Base-by-base conservation (phyloP, 768 basidiomycete genomes). In the Russula brevipes region DNA sequence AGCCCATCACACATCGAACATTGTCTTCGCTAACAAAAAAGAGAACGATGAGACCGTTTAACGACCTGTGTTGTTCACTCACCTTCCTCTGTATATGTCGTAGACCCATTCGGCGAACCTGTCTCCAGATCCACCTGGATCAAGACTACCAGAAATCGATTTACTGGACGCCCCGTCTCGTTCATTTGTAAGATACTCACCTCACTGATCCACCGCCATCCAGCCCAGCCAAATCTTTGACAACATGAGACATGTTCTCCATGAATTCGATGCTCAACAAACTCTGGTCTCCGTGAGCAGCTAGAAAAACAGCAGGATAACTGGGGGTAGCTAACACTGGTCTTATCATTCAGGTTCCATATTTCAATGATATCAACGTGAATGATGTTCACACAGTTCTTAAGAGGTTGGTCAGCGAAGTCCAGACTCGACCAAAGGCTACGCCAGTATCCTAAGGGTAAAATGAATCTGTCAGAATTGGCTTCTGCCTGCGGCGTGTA, bases 371-470 rank as follows among this genome's bases (percentile, higher is more conserved):
- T 42, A 51, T 59, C 49, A 2, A 31, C 4, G 7, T 59, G 57
- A 51, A 59, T 59, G 39, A 51, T 31, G 30, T 59, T 33, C n/a
- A 59, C 77, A 81, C 60, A 88, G 88, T 67, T 86, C 88, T 66
- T 79, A 90, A 53, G 92, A 90, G 70, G 87, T 88, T 6, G 79
- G 83, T 31, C 57, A 19, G 57, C 57, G 17, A 59, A 59, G 10
- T 41, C 57, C 6, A n/a, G 30, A 51, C 49, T 59, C 5, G 39
- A 58, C 47, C 36, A 39, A 31, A 58, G 57, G 30, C 47, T 19
- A 51, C 49, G 39, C 57, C 49, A 59, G 31, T 59, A 59, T 42
- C 39, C 57, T 59, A 19, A 5, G 16, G 38, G 14, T 24, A 49
- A 12, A 46, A 10, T 41, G 4, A 3, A 14, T 24, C 7, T 16